These are phyloP conservation scores for Tylopilus subfusipes DNA, from an alignment of 768 basidiomycete genomes.

Conservation along the genomic window DNA sequence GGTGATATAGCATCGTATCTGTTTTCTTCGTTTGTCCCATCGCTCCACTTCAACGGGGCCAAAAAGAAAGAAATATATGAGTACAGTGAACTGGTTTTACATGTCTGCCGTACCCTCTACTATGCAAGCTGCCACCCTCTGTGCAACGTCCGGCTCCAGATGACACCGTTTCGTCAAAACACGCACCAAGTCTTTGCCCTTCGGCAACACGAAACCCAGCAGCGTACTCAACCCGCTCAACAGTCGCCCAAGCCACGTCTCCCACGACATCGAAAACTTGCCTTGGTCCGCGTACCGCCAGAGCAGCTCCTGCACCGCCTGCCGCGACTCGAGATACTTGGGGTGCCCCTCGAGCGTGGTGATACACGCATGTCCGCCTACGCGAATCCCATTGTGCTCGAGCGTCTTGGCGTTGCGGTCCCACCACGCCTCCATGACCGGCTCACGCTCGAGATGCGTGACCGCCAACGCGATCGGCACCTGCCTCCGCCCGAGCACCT, in stretches of 20 bases:
- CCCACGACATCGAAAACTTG: slow-evolving; percentile 24
- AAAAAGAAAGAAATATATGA: slow-evolving; percentile 1
- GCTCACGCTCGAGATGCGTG: slow-evolving; percentile 37
- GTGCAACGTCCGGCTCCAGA: slow-evolving; percentile 21
- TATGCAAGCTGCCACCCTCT: slow-evolving; percentile 24
- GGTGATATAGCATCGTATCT: slow-evolving; percentile 33
- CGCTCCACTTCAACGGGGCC: neutral
- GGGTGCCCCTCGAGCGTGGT: slow-evolving; percentile 21
- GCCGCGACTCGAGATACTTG: slow-evolving; percentile 20
- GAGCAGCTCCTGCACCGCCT: slow-evolving; percentile 18
- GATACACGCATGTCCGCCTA: slow-evolving; percentile 29
- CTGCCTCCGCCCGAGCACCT: slow-evolving; percentile 36
- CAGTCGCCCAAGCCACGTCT: slow-evolving; percentile 19
- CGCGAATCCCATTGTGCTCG: slow-evolving; percentile 15
- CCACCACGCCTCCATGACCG: slow-evolving; percentile 33
- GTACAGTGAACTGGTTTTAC: slow-evolving; percentile 5
- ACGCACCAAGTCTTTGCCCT: slow-evolving; percentile 17
- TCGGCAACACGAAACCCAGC: slow-evolving; percentile 18
- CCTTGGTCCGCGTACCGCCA: slow-evolving; percentile 21
- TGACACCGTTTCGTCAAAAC: slow-evolving; percentile 26
- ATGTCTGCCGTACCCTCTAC: slow-evolving; percentile 14
- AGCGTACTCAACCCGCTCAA: slow-evolving; percentile 19
- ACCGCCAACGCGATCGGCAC: slow-evolving; percentile 40
- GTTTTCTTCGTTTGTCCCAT: neutral
- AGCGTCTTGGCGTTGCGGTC: slow-evolving; percentile 22